Conservation (phyloP, 140 eudicot species). For the Senecio squalidus region DNA sequence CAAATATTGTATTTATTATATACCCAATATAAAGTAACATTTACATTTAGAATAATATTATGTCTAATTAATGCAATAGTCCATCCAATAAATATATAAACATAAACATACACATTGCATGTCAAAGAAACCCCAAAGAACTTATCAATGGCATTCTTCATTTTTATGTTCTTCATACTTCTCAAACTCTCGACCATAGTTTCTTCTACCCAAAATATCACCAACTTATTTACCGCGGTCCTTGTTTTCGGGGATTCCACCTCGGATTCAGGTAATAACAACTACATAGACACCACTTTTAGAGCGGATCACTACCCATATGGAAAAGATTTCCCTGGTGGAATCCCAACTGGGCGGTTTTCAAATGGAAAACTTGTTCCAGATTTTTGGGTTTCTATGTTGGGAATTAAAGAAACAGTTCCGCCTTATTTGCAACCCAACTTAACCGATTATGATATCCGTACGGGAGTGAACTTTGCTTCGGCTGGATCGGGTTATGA, state of each 20-base stretch:
- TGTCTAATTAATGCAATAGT: background rate
- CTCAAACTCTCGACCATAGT: slow-evolving; percentile 16
- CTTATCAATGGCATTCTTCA: slow-evolving; percentile 19
- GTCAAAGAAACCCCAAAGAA: background rate
- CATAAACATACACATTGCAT: slow-evolving; percentile 11
- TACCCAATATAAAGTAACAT: too few relatives aligned
- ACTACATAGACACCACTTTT: slow-evolving; percentile 29
- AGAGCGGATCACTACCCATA: slow-evolving; percentile 52
- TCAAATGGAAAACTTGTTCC: slow-evolving; percentile 53
- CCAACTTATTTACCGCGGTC: slow-evolving; percentile 29
- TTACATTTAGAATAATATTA: too few relatives aligned
- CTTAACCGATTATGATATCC: slow-evolving; percentile 23
- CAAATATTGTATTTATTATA: background rate
- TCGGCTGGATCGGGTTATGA: slow-evolving; percentile 65
- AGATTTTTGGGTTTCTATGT: slow-evolving; percentile 36
- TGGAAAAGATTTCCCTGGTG: slow-evolving; percentile 41
- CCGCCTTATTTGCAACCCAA: slow-evolving; percentile 56
- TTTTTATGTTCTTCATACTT: background rate
- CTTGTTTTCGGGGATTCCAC: slow-evolving; percentile 56
- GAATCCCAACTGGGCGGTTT: slow-evolving; percentile 49
- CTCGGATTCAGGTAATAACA: slow-evolving; percentile 53
- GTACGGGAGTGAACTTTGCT: slow-evolving; percentile 55
- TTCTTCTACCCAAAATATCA: slow-evolving; percentile 2
- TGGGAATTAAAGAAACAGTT: slow-evolving; percentile 36
- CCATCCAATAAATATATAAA: background rate